Percentiles rank a stretch among this genome's conserved stretches.
Evolutionary conservation across 495 filamentous ascomycete genomes (phyloP).

Genomic region (Trypethelium eluteriae): DNA sequence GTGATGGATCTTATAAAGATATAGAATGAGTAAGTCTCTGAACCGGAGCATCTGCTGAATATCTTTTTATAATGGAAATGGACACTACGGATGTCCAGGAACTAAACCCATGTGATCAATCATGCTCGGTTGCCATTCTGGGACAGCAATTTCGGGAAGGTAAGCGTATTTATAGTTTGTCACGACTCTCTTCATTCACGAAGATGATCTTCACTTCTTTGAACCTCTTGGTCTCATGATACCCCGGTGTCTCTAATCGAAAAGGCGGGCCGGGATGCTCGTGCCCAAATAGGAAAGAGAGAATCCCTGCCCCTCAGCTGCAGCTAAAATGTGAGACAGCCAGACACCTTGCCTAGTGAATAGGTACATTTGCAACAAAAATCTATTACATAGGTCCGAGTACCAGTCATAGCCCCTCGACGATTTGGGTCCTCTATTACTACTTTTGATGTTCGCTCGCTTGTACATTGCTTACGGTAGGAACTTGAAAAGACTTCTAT

Average conservation of each 20-base stretch:
- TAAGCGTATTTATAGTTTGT: background rate
- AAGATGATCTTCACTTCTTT: background rate
- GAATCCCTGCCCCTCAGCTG: background rate
- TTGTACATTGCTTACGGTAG: background rate
- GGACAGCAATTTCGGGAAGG: conserved; percentile 1
- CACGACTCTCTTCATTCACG: background rate
- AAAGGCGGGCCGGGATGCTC: background rate
- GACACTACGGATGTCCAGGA: background rate
- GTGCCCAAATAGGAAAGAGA: conserved; percentile 10
- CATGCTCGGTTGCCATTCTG: conserved; percentile 2
- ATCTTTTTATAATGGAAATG: background rate
- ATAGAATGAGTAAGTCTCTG: background rate
- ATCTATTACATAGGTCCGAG: background rate
- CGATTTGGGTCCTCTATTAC: background rate
- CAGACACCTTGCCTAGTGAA: too few relatives aligned
- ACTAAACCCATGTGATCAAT: background rate
- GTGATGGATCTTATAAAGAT: background rate
- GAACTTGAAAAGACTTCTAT: background rate
- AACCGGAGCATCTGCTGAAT: background rate
- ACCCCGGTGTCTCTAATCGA: background rate
- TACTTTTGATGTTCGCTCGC: background rate
- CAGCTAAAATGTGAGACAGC: background rate
- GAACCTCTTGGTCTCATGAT: background rate
- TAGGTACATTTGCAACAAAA: background rate
- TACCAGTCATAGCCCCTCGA: background rate